Base-by-base conservation (phyloP, 306 rosid genomes). In the Prunus mira region DNA sequence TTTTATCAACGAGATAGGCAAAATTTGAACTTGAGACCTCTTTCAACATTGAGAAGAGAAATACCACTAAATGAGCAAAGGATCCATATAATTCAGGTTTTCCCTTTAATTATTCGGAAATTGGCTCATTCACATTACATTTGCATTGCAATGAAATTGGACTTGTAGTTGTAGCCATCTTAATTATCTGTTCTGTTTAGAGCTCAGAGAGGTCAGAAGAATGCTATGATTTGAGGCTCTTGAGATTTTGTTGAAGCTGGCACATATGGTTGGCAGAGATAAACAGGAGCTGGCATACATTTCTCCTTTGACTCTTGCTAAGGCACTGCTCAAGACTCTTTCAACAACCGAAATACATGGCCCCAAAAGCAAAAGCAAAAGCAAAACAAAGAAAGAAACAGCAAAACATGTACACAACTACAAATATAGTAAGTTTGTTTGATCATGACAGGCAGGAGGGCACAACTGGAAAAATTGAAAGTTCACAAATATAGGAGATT, bases 321-420 rank as follows among this genome's bases (percentile, higher is more conserved):
- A 8, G 63, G 38, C 38, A 22, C 24, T 57, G 19, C 41, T 18
- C 22, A 19, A 25, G 72, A 71, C 71, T 58, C n/a, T 60, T 67
- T 80, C 80, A 69, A 80, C 54, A 18, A 28, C 76, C 67, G 51
- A 50, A 75, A 68, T 50, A 74, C 56, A 58, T 69, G 61, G 81
- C 81, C 76, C 67, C 22, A 17, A 63, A 17, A 63, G 3, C 38
- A 30, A 45, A 65, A 46, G 0, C 14, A 60, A 60, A 60, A 51
- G 8, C 7, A 51, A 51, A 51, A 51, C 3, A 51, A 6, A 51
- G 19, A 51, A 51, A 34, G 41, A 34, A 15, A 47, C 6, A 34
- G 41, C 51, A 5, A 22, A 20, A 30, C 30, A 63, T 34, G 14
- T 17, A 50, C 14, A 52, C 4, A 76, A 63, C 25, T 34, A 68